Evolutionary conservation across 768 basidiomycete genomes (phyloP).

Genomic region (Boletus subparvulus): DNA sequence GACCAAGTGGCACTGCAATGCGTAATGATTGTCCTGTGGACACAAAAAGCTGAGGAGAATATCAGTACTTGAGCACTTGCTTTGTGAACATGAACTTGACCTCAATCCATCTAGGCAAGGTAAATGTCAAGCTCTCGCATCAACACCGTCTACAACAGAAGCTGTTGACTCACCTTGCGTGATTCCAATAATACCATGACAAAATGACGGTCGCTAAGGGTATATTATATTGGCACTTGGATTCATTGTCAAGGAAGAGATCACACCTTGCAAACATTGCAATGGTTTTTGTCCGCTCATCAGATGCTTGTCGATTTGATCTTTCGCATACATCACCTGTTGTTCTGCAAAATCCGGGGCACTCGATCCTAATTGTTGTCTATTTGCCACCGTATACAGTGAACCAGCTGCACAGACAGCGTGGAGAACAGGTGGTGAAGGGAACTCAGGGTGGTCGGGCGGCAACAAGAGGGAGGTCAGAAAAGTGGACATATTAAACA

Average conservation of each 20-base stretch:
- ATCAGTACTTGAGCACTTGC: conserved; percentile 4
- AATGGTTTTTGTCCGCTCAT: conserved; percentile 55
- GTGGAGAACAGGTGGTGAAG: conserved; percentile 68
- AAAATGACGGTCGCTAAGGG: conserved; percentile 57
- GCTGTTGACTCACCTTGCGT: conserved; percentile 53
- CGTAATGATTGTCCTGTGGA: conserved; percentile 58
- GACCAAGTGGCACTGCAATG: conserved; percentile 59
- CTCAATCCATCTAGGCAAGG: conserved; percentile 63
- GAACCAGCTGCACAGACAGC: conserved; percentile 85
- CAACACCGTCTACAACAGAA: not conserved
- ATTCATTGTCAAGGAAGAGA: not conserved
- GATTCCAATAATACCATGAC: conserved; percentile 73
- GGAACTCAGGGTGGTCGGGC: conserved; percentile 71
- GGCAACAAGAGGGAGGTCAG: conserved; percentile 62
- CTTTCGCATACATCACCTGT: conserved; percentile 56
- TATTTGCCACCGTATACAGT: conserved; percentile 64
- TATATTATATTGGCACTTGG: not conserved
- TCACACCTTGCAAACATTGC: conserved; percentile 60
- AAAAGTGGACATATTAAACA: conserved; percentile 69
- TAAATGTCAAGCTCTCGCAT: not conserved
- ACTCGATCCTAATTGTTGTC: conserved; percentile 6
- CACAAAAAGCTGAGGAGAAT: conserved; percentile 51
- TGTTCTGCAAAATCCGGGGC: conserved; percentile 56
- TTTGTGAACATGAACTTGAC: conserved; percentile 35
- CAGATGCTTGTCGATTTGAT: conserved; percentile 47